Evolutionary conservation across 2,329 filamentous ascomycete genomes (phyloP).

Genomic region (Trichophyton benhamiae): DNA sequence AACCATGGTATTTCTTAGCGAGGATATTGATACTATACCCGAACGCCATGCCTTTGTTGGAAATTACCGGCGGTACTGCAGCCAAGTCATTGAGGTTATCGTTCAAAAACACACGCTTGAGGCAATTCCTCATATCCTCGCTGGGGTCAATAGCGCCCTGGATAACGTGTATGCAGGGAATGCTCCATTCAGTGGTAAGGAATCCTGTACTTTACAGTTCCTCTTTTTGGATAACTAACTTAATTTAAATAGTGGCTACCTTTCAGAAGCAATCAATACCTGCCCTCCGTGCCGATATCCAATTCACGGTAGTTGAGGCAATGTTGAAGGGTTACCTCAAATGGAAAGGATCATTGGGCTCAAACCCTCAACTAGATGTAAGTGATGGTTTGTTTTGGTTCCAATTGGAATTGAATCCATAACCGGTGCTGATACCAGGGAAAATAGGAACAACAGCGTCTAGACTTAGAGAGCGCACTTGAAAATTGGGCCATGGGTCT

Average conservation of each 20-base stretch:
- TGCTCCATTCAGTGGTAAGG: conserved; percentile 53
- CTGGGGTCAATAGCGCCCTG: conserved; percentile 60
- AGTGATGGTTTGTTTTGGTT: conserved; percentile 9
- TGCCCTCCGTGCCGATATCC: conserved; percentile 64
- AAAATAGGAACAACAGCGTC: conserved; percentile 26
- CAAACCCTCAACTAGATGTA: conserved; percentile 40
- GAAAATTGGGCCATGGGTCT: conserved; percentile 32
- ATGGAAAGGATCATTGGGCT: conserved; percentile 51
- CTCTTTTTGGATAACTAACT: background rate
- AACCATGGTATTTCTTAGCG: conserved; percentile 68
- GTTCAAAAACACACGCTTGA: conserved; percentile 71
- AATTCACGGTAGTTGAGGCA: conserved; percentile 80
- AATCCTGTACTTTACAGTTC: background rate
- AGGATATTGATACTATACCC: conserved; percentile 89
- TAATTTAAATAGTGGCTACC: conserved; percentile 20
- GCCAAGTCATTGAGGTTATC: conserved; percentile 74
- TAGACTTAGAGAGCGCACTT: conserved; percentile 27
- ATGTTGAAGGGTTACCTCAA: conserved; percentile 79
- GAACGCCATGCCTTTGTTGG: conserved; percentile 91
- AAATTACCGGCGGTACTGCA: conserved; percentile 87
- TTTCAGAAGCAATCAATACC: conserved; percentile 32
- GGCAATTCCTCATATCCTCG: conserved; percentile 77
- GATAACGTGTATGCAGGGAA: conserved; percentile 62
- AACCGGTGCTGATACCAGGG: background rate
- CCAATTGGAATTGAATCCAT: background rate